Percentiles rank a stretch among this genome's conserved stretches.
Evolutionary conservation across 805 yeast genomes (phyloP).

Genomic region (Hanseniaspora lachancei): DNA sequence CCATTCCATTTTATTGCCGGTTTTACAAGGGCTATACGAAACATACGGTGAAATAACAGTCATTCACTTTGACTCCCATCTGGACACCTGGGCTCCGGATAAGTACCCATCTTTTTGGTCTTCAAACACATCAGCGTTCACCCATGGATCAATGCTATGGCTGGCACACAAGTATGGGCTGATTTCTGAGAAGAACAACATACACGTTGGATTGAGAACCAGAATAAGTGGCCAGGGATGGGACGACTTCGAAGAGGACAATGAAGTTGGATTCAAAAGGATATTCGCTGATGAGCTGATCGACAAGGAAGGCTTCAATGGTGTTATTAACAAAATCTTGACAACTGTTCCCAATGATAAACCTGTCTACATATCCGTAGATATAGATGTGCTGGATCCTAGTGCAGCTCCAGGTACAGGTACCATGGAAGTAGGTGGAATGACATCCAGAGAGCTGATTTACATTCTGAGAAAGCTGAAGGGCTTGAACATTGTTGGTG

Average conservation of each 20-base stretch:
- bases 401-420: conserved; percentile 73
- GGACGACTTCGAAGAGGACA: conserved; percentile 56
- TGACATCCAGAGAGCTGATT: conserved; percentile 52
- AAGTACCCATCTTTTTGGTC: conserved; percentile 54
- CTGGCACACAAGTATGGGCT: conserved; percentile 60
- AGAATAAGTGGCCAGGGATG: conserved; percentile 44
- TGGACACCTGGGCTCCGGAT: conserved; percentile 70
- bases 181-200: conserved; percentile 39
- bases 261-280: conserved; percentile 52
- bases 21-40: conserved; percentile 47
- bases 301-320: conserved; percentile 43
- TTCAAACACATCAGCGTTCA: conserved; percentile 44
- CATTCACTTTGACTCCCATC: conserved; percentile 74
- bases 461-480: conserved; percentile 46
- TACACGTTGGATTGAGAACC: conserved; percentile 69
- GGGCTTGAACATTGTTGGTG: conserved; percentile 52
- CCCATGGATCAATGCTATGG: conserved; percentile 84
- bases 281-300: conserved; percentile 63
- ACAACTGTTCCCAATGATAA: conserved; percentile 42
- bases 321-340: conserved; percentile 43
- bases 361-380: conserved; percentile 62
- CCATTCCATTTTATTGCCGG: conserved; percentile 64
- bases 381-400: conserved; percentile 65
- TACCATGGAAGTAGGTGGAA: conserved; percentile 69
- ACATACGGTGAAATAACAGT: conserved; percentile 57